Evolutionary conservation across 2,329 filamentous ascomycete species (phyloP), one percentile per base, ranked within the genome.

Genomic region (Talaromyces marneffei): DNA sequence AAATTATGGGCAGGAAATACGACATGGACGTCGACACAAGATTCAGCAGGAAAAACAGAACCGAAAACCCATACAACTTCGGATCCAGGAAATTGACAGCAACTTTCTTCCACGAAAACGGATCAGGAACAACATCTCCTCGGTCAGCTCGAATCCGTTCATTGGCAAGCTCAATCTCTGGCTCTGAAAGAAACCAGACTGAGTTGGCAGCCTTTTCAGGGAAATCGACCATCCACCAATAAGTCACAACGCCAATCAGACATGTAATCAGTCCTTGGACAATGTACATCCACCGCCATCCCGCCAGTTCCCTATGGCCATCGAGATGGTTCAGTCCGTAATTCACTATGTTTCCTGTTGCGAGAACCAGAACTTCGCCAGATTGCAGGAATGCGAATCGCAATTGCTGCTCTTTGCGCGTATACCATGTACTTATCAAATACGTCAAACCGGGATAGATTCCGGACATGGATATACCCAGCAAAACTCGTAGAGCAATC

Each of bases 171-270:
- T 75, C 71, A 39, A 82, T 80, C 69, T 89, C 86, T 18, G 79
- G 74, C 7, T 78, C 68, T 2, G 78, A 80, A 23, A 89, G 76
- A 68, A 89, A 89, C 66, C 70, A 77, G 65, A 85, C 82, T 56
- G 82, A 85, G 74, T 57, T 84, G 77, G 0, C 7, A 7, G 84
- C 79, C 27, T 84, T 78, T 66, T 89, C 86, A 0, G 86, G 86
- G 64, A 89, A 89, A 67, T 88, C 85, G 44, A 88, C 78, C 75
- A 89, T 88, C 86, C 86, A 89, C 79, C 85, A 87, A 67, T 85
- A 88, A 0, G 86, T 87, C 12, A 80, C 62, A 31, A 87, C 66
- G 2, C 86, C 86, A 20, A 89, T 73, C 23, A 85, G 60, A 62
- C 80, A 80, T 4, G 86, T 81, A 65, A 89, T 84, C 9, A 83